Evolutionary conservation across 2,329 filamentous ascomycete genomes (phyloP), one percentile per base, ranked within the genome.

Genomic region (Colletotrichum melonis): DNA sequence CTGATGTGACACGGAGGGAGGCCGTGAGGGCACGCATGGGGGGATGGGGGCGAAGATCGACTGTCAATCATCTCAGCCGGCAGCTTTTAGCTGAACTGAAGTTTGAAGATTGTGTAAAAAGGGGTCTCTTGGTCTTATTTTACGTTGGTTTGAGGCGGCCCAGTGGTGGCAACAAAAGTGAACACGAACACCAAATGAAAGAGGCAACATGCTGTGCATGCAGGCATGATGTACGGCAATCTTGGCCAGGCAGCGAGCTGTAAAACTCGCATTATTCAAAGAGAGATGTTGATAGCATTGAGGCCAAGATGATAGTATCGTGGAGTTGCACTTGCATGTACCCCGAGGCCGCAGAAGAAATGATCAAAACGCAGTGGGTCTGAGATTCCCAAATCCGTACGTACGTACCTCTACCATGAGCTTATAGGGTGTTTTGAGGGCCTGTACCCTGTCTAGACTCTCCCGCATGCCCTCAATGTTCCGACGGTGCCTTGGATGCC

Each of bases 381-480:
- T 57, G 54, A 56, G 38, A 42, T 42, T 38, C 5, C 8, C 52
- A 54, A 26, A 30, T 19, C 19, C 19, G 42, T 46, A 46, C 42
- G 54, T 16, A 12, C 30, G 30, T 32, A 32, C 35, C 35, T 38
- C 14, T 38, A 14, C 30, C 30, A 30, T 9, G 30, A 9, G 6
- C 28, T 49, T 55, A 38, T 11, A 30, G 63, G 63, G 26, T 49
- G 24, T n/a, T 30, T 65, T 32, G n/a, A 32, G 35, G 63, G 54
- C 63, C 63, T 60, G 42, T 54, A 54, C 56, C 64, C 64, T 60
- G 64, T 67, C 52, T 67, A 26, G 55, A 52, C 35, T 42, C 38
- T 52, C 56, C 64, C 56, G 58, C 38, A 46, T 38, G 32, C 52
- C 63, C 4, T n/a, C 35, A 46, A 32, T 52, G 4, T 32, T 30